A percentile compares a stretch with the other conserved stretches of the same genome.
phyloP scores from a whole-genome alignment of 345 rosid genomes.

The Eucalyptus dawsonii region DNA sequence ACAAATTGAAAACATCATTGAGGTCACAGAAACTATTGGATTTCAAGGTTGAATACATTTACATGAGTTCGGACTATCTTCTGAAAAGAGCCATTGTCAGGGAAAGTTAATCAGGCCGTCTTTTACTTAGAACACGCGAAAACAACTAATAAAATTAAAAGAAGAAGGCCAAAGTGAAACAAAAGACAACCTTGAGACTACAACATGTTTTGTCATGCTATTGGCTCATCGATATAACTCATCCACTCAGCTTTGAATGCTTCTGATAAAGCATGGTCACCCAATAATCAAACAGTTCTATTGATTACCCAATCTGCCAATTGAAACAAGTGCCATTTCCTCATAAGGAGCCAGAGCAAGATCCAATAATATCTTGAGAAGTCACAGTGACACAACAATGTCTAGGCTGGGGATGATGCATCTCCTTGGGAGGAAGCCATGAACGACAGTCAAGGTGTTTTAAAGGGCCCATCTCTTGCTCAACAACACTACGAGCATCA shows the following conservation, averaged over 20 bases:
- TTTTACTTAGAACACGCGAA: background rate
- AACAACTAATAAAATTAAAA: background rate
- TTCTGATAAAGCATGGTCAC: background rate
- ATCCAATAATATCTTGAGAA: background rate
- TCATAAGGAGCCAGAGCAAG: background rate
- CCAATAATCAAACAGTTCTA: background rate
- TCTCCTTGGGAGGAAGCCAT: background rate
- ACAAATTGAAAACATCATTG: background rate
- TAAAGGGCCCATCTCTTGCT: background rate
- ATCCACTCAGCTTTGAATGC: background rate
- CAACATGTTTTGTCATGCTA: background rate
- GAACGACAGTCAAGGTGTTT: background rate
- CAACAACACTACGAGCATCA: background rate
- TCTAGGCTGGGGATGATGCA: background rate
- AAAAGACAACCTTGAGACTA: background rate
- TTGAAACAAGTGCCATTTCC: background rate
- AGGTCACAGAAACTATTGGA: background rate
- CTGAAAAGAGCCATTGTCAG: background rate
- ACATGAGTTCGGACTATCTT: background rate
- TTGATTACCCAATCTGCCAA: background rate
- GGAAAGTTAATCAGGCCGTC: background rate
- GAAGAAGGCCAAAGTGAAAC: background rate
- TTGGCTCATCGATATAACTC: background rate
- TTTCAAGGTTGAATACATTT: background rate
- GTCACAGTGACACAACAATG: background rate